These are phyloP conservation scores for Pythium coloratum DNA, from an alignment of 352 stramenopile genomes.

Conservation along the genomic window DNA sequence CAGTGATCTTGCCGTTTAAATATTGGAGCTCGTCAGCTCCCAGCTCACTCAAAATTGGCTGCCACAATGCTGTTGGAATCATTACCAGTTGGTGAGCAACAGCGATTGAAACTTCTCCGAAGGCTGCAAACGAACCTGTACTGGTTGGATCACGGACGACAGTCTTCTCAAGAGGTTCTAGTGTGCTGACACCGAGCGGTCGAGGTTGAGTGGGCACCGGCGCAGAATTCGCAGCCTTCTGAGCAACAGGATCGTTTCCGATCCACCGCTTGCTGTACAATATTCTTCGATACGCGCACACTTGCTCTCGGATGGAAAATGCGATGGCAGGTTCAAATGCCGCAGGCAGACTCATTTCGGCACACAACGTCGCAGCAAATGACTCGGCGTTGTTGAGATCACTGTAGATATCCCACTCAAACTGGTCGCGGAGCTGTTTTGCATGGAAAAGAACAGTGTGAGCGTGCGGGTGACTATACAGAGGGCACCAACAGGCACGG, in stretches of 20 bases:
- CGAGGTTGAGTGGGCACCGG: not conserved
- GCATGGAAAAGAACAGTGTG: not conserved
- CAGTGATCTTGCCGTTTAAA: conserved; percentile 45
- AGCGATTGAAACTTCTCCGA: not conserved
- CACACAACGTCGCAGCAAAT: conserved; percentile 58
- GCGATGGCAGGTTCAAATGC: conserved; percentile 61
- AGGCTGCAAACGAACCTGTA: conserved; percentile 14
- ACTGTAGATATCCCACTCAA: conserved; percentile 77
- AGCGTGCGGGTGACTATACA: no score
- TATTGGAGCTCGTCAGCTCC: conserved; percentile 67
- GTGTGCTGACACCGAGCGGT: conserved; percentile 43
- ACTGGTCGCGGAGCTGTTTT: conserved; percentile 67
- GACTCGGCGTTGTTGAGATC: conserved; percentile 43
- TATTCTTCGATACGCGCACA: conserved; percentile 58
- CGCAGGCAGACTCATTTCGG: conserved; percentile 54
- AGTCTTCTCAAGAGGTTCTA: conserved; percentile 44
- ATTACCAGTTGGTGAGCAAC: not conserved
- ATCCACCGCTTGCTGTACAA: conserved; percentile 58
- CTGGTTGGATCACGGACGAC: conserved; percentile 51
- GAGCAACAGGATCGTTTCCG: conserved; percentile 38
- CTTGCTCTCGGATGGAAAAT: conserved; percentile 78
- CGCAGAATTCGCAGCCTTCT: conserved; percentile 11
- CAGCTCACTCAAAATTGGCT: conserved; percentile 69
- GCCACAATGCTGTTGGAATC: conserved; percentile 50
- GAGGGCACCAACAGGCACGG: no score